Base-by-base conservation (phyloP, 2,329 filamentous ascomycete species). In the Diplodia seriata region DNA sequence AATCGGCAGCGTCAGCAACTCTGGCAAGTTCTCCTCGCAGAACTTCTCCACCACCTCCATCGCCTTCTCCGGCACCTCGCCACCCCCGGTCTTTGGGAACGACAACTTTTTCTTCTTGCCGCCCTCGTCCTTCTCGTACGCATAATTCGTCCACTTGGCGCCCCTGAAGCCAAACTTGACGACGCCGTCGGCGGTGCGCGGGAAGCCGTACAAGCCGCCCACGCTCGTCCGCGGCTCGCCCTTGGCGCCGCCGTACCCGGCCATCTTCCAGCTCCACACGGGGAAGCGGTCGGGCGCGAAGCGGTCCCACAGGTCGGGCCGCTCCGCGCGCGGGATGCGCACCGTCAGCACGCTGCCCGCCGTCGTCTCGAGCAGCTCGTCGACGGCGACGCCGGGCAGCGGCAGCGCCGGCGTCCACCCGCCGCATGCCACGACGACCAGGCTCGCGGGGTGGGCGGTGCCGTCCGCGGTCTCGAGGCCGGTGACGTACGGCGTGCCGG, bases 111-210 rank as follows among this genome's bases (percentile, higher is more conserved):
- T 67, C 26, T 29, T 31, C 14, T 15, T 15, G 1, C n/a, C 31
- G 31, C 31, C 26, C 61, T 38, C 29, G 6, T 2, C 38, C 0
- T 68, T n/a, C 33, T 81, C 79, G 0, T 63, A 20, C 26, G 76
- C 69, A 0, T 80, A 81, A 68, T 85, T 84, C 1, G 83, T 72
- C 51, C 70, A 72, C 72, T 86, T 87, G 0, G 78, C 84, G 1
- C 82, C 83, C 0, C 85, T 79, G 68, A 82, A 87, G 1, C 81
- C 85, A 68, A 84, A 79, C 71, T 85, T 85, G 62, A 85, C 71
- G n/a, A 79, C 71, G 0, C 84, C 81, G 3, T 81, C 70, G 9
- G 80, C 75, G 26, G 81, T 79, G 0, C 79, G 72, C 0, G 85
- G 79, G 55, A 86, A 85, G 18, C 84, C 84, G 69, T 85, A 84